phyloP scores from a whole-genome alignment of 75 land plant species.

The Cunninghamia lanceolata region DNA sequence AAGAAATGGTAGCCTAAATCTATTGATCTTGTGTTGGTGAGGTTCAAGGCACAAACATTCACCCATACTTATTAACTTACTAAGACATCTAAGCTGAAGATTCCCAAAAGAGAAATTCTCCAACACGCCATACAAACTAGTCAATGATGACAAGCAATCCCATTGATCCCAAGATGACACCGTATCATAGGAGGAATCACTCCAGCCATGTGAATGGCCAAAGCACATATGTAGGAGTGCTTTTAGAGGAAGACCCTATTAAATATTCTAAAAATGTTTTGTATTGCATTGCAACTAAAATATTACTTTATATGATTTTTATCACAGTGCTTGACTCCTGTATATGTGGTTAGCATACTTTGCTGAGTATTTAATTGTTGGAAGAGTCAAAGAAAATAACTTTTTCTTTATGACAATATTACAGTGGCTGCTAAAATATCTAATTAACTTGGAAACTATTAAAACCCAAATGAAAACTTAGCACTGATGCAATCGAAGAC shows the following conservation, averaged over 20 bases:
- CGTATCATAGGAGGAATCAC: not conserved
- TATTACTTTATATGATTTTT: not conserved
- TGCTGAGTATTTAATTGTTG: not conserved
- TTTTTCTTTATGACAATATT: not conserved
- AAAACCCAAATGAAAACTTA: not conserved
- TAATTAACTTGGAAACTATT: not conserved
- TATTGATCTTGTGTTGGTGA: not conserved
- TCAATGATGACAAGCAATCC: not conserved
- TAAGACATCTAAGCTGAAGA: not conserved
- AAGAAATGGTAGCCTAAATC: not conserved
- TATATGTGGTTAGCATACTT: not conserved
- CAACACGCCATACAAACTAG: not conserved
- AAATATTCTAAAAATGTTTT: not conserved
- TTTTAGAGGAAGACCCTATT: not conserved
- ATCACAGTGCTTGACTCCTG: not conserved
- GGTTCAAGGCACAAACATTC: not conserved
- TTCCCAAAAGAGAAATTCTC: not conserved
- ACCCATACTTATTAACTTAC: not conserved
- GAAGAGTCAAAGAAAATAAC: not conserved
- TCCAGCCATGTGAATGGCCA: not conserved
- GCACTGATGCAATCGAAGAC: not conserved
- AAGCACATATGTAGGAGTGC: not conserved
- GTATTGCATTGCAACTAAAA: not conserved
- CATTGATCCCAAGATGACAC: not conserved
- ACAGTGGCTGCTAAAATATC: not conserved